phyloP scores from a whole-genome alignment of 495 filamentous ascomycete species.

The Podospora bellae-mahoneyi region DNA sequence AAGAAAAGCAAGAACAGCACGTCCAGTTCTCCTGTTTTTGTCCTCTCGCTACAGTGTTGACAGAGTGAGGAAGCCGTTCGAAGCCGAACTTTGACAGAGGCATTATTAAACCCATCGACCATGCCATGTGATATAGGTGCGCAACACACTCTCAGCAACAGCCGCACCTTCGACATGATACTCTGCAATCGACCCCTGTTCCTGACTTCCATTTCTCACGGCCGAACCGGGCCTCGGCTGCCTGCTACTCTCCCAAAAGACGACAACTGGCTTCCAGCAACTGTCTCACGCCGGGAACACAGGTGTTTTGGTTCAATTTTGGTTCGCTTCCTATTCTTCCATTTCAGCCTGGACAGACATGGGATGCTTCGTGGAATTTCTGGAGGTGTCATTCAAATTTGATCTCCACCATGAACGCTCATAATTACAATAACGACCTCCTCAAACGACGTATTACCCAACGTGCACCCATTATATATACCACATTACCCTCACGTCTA shows the following conservation, averaged over 20 bases:
- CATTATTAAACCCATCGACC: not conserved
- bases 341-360: not conserved
- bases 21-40: no score
- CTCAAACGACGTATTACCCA: not conserved
- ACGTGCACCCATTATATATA: not conserved
- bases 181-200: not conserved
- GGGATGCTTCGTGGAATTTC: not conserved
- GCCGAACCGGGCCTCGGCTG: not conserved
- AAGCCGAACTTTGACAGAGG: not conserved
- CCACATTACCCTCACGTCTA: not conserved
- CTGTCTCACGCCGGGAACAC: conserved; percentile 1
- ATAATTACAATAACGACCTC: not conserved
- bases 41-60: no score
- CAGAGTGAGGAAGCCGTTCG: not conserved
- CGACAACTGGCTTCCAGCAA: not conserved
- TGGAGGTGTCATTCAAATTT: not conserved
- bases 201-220: not conserved
- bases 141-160: no score
- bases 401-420: not conserved
- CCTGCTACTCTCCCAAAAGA: not conserved
- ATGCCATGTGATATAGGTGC: no score
- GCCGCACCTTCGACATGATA: not conserved
- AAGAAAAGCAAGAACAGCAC: not conserved
- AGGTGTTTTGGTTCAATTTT: not conserved
- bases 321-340: not conserved